Base-by-base conservation (phyloP, 768 basidiomycete species). In the Calocybe gangraenosa region DNA sequence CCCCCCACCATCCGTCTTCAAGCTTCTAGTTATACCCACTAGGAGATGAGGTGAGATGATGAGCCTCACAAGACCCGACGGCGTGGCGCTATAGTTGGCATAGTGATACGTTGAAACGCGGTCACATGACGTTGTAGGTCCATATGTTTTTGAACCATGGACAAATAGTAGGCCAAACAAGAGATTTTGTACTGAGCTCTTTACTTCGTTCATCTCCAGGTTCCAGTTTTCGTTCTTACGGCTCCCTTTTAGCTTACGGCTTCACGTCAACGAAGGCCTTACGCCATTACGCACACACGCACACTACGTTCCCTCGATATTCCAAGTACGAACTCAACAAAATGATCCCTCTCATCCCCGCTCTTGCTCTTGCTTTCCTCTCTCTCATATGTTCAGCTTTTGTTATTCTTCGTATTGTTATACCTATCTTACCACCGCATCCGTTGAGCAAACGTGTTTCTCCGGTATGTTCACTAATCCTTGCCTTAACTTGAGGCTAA, bases 311-410 rank as follows among this genome's bases (percentile, higher is more conserved):
- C 72, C 51, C 67, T 71, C 67, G 70, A 71, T 61, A 62, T 48
- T 55, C 54, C 31, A 5, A 28, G 11, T 11, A 64, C 61, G 58
- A 62, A 58, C 46, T 52, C 52, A 53, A 52, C 55, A 67, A 54
- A 40, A 87, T 87, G 83, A 70, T 86, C 56, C 79, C 84, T 42
- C 76, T 87, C 61, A 64, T 82, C 62, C 78, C 79, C 33, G 71
- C 82, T 42, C 68, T 89, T 56, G 73, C 73, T 37, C 76, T 88
- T 56, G 78, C 79, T 64, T 74, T 88, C 59, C 47, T 84, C 55
- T 87, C 87, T 43, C 84, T 88, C 68, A 60, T 80, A 58, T 75
- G 75, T 59, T 87, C 87, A 37, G 81, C 74, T 58, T 87, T 86
- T 58, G 75, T 87, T 56, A 78, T 89, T 65, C 78, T 87, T 58